Evolutionary conservation across 306 rosid species (phyloP).

Genomic region (Citrullus colocynthis): DNA sequence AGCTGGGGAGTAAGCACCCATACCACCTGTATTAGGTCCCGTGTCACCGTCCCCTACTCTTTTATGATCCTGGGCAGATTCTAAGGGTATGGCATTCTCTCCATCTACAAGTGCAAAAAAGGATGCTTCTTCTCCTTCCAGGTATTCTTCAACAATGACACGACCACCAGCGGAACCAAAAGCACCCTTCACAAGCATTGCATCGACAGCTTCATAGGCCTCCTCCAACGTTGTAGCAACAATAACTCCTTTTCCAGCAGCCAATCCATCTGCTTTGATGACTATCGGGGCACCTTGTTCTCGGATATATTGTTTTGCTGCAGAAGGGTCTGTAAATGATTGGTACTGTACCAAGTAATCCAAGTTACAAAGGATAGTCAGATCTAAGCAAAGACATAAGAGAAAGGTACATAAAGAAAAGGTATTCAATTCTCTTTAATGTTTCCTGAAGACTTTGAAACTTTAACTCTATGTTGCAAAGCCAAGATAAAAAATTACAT

Average conservation of each 20-base stretch:
- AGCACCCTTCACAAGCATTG: slow-evolving; percentile 73
- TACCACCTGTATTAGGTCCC: slow-evolving; percentile 96
- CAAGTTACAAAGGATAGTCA: neutral
- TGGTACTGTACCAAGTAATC: slow-evolving; percentile 41
- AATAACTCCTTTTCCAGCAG: slow-evolving; percentile 93
- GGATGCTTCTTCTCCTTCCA: slow-evolving; percentile 95
- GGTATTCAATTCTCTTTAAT: neutral
- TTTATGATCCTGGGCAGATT: slow-evolving; percentile 97
- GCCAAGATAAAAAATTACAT: neutral
- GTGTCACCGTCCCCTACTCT: slow-evolving; percentile 91
- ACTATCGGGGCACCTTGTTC: slow-evolving; percentile 85
- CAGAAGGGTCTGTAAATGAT: slow-evolving; percentile 59
- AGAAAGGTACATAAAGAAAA: slow-evolving; percentile 4
- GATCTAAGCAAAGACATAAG: slow-evolving; percentile 15
- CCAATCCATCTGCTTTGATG: slow-evolving; percentile 88
- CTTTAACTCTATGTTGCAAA: neutral
- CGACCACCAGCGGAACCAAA: slow-evolving; percentile 88
- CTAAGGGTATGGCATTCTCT: slow-evolving; percentile 81
- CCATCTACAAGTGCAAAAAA: slow-evolving; percentile 94
- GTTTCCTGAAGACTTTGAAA: neutral
- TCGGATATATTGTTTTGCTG: slow-evolving; percentile 73
- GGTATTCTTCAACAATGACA: slow-evolving; percentile 73
- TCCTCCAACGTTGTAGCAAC: slow-evolving; percentile 69
- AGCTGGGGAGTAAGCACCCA: slow-evolving; percentile 98
- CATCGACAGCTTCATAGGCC: slow-evolving; percentile 86